Conservation (phyloP, 345 rosid genomes). For the Tarenaya hassleriana region DNA sequence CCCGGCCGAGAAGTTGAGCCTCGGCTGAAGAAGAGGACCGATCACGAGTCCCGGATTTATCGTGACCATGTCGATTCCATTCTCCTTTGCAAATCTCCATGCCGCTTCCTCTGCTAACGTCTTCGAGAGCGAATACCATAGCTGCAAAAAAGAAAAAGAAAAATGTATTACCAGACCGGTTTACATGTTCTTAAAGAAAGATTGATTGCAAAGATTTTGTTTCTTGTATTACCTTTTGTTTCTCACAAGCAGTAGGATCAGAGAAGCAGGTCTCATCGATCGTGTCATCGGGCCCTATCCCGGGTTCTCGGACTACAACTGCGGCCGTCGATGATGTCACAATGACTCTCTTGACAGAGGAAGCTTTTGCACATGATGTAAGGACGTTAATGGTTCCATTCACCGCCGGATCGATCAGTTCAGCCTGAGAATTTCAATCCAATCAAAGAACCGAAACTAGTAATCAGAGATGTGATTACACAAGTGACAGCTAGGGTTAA, state of each 20-base stretch:
- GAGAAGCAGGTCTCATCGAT: conserved; percentile 85
- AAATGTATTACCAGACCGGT: conserved; percentile 1
- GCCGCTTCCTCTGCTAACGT: conserved; percentile 45
- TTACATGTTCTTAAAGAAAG: background rate
- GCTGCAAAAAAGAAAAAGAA: conserved; percentile 17
- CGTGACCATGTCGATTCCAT: conserved; percentile 35
- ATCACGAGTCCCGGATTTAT: conserved; percentile 36
- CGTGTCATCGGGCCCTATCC: conserved; percentile 68
- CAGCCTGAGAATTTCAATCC: conserved; percentile 39
- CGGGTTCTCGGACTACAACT: conserved; percentile 45
- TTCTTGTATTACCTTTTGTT: conserved; percentile 43
- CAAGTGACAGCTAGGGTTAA: too few relatives aligned
- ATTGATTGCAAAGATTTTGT: background rate
- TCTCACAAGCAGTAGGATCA: conserved; percentile 41
- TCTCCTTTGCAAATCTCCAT: conserved; percentile 36
- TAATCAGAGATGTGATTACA: background rate
- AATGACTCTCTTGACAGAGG: conserved; percentile 69
- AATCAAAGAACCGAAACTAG: background rate
- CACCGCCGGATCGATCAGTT: conserved; percentile 79
- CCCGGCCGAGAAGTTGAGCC: conserved; percentile 27
- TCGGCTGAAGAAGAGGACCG: conserved; percentile 42
- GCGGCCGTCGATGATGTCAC: conserved; percentile 83
- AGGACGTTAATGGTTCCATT: conserved; percentile 87
- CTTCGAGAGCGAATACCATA: conserved; percentile 38
- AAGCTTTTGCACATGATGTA: conserved; percentile 58